Conservation (phyloP, 495 filamentous ascomycete species). For the Talaromyces adpressus region DNA sequence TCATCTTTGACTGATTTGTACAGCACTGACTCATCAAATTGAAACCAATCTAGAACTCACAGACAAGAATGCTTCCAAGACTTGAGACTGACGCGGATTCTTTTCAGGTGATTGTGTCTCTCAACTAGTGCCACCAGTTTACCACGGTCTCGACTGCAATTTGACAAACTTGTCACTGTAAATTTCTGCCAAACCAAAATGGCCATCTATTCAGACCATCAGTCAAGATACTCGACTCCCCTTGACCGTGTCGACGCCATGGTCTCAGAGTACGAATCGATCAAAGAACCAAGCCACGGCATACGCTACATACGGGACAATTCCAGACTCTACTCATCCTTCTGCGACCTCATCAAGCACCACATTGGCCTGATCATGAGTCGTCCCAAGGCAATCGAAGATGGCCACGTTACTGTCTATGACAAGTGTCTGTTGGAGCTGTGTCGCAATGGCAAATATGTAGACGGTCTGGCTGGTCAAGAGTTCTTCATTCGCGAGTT, state of each 20-base stretch:
- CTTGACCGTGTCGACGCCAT: constrained; percentile 14
- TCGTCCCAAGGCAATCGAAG: constrained; percentile 28
- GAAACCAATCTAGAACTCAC: background rate
- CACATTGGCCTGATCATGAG: constrained; percentile 23
- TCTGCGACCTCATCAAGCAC: constrained; percentile 23
- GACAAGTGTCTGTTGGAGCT: constrained; percentile 32
- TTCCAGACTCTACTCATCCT: constrained; percentile 10
- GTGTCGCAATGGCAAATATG: constrained; percentile 20
- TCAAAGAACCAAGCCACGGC: constrained; percentile 13
- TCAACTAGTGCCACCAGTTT: background rate
- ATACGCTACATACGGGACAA: constrained; percentile 20
- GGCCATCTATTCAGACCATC: background rate
- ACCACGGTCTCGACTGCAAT: background rate
- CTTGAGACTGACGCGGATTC: background rate
- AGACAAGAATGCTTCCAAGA: background rate
- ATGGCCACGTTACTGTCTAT: constrained; percentile 34
- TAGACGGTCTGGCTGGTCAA: constrained; percentile 21
- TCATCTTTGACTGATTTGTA: background rate
- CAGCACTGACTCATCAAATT: background rate
- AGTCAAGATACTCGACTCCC: background rate
- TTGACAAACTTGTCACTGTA: background rate
- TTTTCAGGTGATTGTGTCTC: background rate
- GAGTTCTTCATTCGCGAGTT: constrained; percentile 35
- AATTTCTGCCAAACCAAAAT: background rate
- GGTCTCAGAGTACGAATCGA: constrained; percentile 16